Base-by-base conservation (phyloP, 2,329 filamentous ascomycete genomes). In the Lasiodiplodia hormozganensis region DNA sequence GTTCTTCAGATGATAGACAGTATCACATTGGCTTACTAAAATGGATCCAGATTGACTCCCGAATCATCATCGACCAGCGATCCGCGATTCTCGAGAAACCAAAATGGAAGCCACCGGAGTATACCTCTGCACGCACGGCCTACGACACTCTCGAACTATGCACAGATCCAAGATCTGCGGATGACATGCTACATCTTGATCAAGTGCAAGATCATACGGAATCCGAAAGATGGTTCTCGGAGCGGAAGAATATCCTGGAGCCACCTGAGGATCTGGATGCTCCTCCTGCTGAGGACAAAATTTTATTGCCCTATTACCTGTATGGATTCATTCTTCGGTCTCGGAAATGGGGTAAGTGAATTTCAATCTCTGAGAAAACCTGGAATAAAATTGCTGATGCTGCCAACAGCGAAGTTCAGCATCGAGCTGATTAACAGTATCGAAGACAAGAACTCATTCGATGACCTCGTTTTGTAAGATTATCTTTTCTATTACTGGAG, bases 241-340 rank as follows among this genome's bases (percentile, higher is more conserved):
- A 56, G 53, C 25, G 16, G n/a, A 57, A 57, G n/a, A 7, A 57
- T 18, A 2, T 18, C 18, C n/a, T 57, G 5, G 54, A 57, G 25
- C 12, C 31, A 12, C 14, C 54, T 1, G 54, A 57, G 1, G 34
- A 57, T 3, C 31, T 21, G 4, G 31, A 21, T 1, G 18, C 31
- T 10, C 54, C 34, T 12, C 31, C 31, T 14, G 34, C 14, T 2
- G 31, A 57, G 0, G 54, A 57, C 10, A 57, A 18, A 8, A 57
- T 57, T 3, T 34, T 57, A 5, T 34, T 57, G 8, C 14, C 54
- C 2, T 12, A 23, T 16, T 57, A 21, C 14, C 16, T 57, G 18
- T 57, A 57, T 11, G 54, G 54, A 1, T 57, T 57, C n/a, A 12
- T 57, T 6, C 54, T 57, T 25, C 31, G 54, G n/a, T 57, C 54